Percentiles rank a stretch among this genome's conserved stretches.
Conservation (phyloP, 331 rosid species). For the Stylosanthes scabra region DNA sequence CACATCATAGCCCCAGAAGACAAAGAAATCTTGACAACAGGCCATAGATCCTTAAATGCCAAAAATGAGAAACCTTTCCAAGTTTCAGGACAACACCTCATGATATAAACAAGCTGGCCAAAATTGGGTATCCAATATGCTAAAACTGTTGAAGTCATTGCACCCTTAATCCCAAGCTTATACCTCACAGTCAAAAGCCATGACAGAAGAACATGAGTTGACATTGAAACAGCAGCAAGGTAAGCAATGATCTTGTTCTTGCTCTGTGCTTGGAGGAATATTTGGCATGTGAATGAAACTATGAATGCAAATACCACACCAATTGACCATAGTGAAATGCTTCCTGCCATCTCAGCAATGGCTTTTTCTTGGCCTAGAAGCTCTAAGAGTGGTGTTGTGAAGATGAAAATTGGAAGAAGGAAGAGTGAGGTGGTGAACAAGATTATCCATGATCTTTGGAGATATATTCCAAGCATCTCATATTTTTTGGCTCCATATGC, state of each 20-base stretch:
- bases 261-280: slow-evolving; percentile 66
- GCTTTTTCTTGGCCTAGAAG: slow-evolving; percentile 56
- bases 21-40: slow-evolving; percentile 61
- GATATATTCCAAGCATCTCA: slow-evolving; percentile 67
- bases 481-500: slow-evolving; percentile 66
- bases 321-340: slow-evolving; percentile 62
- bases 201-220: slow-evolving; percentile 47
- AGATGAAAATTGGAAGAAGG: slow-evolving; percentile 58
- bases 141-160: slow-evolving; percentile 52
- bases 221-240: slow-evolving; percentile 58
- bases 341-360: slow-evolving; percentile 53
- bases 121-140: slow-evolving; percentile 63
- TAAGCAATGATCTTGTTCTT: slow-evolving; percentile 60
- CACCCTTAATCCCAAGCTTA: slow-evolving; percentile 61
- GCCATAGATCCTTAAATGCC: slow-evolving; percentile 67
- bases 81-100: slow-evolving; percentile 54
- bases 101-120: slow-evolving; percentile 55
- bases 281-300: slow-evolving; percentile 63
- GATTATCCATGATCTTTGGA: slow-evolving; percentile 75
- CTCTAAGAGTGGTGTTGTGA: slow-evolving; percentile 55
- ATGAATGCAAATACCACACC: slow-evolving; percentile 45
- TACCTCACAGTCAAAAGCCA: slow-evolving; percentile 64
- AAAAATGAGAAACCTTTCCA: slow-evolving; percentile 66
- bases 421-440: slow-evolving; percentile 37
- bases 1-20: slow-evolving; percentile 74